Percentiles rank a stretch among this genome's conserved stretches.
phyloP scores from a whole-genome alignment of 2,329 filamentous ascomycete genomes.

The Fusarium miscanthi region DNA sequence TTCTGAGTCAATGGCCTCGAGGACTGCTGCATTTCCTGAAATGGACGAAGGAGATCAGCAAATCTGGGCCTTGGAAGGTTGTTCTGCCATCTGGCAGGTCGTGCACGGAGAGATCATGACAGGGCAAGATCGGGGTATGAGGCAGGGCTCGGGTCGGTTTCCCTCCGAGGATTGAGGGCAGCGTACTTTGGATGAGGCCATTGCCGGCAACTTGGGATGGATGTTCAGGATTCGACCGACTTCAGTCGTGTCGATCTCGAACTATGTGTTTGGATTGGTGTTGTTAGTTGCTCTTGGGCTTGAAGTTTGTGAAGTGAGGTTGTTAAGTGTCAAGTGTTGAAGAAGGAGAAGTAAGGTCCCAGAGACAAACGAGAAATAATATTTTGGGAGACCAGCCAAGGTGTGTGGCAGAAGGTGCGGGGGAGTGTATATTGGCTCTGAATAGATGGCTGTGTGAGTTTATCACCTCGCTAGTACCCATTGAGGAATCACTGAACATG shows the following conservation, averaged over 20 bases:
- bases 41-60: constrained; percentile 49
- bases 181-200: constrained; percentile 73
- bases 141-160: constrained; percentile 36
- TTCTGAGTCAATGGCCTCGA: constrained; percentile 75
- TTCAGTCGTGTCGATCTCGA: constrained; percentile 48
- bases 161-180: constrained; percentile 38
- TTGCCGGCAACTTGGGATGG: constrained; percentile 56
- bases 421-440: constrained; percentile 43
- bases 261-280: constrained; percentile 39
- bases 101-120: constrained; percentile 41
- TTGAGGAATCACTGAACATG: constrained; percentile 32
- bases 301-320: constrained; percentile 25
- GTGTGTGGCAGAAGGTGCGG: constrained; percentile 45
- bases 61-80: constrained; percentile 49
- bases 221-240: constrained; percentile 50
- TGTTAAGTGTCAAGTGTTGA: constrained; percentile 39
- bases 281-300: constrained; percentile 33
- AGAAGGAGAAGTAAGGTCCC: constrained; percentile 41
- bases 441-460: constrained; percentile 50
- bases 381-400: constrained; percentile 51
- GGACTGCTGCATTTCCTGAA: constrained; percentile 72
- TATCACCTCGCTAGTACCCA: constrained; percentile 29
- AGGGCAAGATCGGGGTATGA: constrained; percentile 26
- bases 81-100: constrained; percentile 46
- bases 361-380: constrained; percentile 53